A percentile compares a stretch with the other conserved stretches of the same genome.
Conservation (phyloP, 768 basidiomycete genomes). For the Psilocybe azurescens region DNA sequence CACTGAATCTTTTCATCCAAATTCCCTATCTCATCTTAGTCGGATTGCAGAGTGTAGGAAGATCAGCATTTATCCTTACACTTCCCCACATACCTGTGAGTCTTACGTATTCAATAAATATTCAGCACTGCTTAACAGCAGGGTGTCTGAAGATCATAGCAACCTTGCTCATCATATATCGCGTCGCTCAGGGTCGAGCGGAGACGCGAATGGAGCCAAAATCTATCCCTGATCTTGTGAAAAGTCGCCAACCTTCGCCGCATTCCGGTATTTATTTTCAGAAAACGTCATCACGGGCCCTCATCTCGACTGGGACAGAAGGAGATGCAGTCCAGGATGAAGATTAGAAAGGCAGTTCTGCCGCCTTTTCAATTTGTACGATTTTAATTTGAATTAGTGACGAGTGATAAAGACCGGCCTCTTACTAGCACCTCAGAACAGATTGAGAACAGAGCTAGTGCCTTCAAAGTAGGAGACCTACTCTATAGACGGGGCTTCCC, state of each 20-base stretch:
- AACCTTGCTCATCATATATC: conserved; percentile 21
- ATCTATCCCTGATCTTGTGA: neutral
- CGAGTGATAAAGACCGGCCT: too few relatives aligned
- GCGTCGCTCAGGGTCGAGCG: conserved; percentile 20
- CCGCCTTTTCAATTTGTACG: too few relatives aligned
- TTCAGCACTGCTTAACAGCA: neutral
- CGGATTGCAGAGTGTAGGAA: neutral
- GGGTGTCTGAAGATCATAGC: conserved; percentile 9
- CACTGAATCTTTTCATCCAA: conserved; percentile 16
- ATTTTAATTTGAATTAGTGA: too few relatives aligned
- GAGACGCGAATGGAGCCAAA: neutral
- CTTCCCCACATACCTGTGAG: conserved; percentile 20
- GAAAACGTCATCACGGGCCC: neutral
- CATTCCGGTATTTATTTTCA: neutral
- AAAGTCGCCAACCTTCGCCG: neutral
- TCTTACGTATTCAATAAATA: neutral
- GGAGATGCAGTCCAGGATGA: neutral
- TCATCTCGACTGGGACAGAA: neutral
- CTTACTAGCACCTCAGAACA: too few relatives aligned
- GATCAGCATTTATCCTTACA: conserved; percentile 10
- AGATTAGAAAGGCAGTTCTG: too few relatives aligned
- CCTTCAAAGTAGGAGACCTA: too few relatives aligned
- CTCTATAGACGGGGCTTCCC: too few relatives aligned
- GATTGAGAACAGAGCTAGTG: too few relatives aligned
- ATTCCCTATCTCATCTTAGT: conserved; percentile 13